Percentiles rank a stretch among this genome's conserved stretches.
These are phyloP conservation scores for Candida khao-thaluensis DNA, from an alignment of 805 yeast genomes.

Conservation along the genomic window DNA sequence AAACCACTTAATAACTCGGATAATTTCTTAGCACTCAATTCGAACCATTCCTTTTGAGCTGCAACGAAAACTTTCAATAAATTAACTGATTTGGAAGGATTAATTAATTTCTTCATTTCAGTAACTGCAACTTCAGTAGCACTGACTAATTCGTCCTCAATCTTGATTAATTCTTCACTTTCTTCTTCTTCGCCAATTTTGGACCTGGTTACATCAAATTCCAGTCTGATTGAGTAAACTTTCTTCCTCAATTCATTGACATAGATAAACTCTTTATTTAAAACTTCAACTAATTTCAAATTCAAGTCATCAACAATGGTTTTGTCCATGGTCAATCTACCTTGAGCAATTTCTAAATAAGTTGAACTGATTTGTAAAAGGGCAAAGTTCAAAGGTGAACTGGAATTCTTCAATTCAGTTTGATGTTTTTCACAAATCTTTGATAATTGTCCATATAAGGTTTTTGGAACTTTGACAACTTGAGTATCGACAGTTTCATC, in stretches of 20 bases:
- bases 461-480: conserved; percentile 55
- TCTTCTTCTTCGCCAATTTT: conserved; percentile 47
- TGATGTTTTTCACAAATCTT: conserved; percentile 51
- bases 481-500: conserved; percentile 22
- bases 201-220: conserved; percentile 68
- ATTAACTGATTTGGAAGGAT: conserved; percentile 62
- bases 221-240: conserved; percentile 68
- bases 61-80: conserved; percentile 64
- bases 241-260: conserved; percentile 60
- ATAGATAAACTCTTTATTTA: conserved; percentile 59
- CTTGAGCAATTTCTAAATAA: conserved; percentile 63
- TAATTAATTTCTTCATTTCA: conserved; percentile 70
- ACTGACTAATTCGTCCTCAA: conserved; percentile 77
- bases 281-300: conserved; percentile 48
- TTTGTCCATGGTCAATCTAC: conserved; percentile 69
- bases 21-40: conserved; percentile 35
- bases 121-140: conserved; percentile 79
- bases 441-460: conserved; percentile 69
- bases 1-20: conserved; percentile 28
- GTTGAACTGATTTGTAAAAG: conserved; percentile 54
- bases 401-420: conserved; percentile 44
- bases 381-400: conserved; percentile 52
- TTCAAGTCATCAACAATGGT: conserved; percentile 60
- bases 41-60: conserved; percentile 61
- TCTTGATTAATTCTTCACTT: conserved; percentile 50